A percentile compares a stretch with the other conserved stretches of the same genome.
These are phyloP conservation scores for Protomyces lactucae-debilis DNA, from an alignment of 1,139 yeast genomes.

Conservation along the genomic window DNA sequence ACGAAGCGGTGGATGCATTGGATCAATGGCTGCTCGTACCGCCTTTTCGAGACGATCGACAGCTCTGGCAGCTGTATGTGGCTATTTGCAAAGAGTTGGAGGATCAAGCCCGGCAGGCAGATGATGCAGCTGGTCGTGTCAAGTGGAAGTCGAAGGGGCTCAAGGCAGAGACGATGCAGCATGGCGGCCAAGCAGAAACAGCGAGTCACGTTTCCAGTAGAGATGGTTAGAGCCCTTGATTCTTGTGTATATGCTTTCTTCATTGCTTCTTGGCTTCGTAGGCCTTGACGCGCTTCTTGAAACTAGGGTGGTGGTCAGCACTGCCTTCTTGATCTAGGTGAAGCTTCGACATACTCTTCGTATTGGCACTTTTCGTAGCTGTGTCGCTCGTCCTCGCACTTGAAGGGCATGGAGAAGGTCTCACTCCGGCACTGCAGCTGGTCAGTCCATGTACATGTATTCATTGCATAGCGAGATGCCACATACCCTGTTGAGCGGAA, in stretches of 20 bases:
- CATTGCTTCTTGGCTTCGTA: constrained; percentile 16
- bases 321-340: not conserved
- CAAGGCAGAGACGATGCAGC: constrained; percentile 3
- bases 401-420: constrained; percentile 57
- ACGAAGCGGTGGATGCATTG: constrained; percentile 11
- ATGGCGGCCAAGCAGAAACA: not conserved
- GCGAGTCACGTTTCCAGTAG: not conserved
- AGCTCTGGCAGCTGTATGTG: constrained; percentile 6
- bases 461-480: not conserved
- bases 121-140: not conserved
- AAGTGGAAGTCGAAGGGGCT: not conserved
- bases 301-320: constrained; percentile 1
- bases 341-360: constrained; percentile 6
- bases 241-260: not conserved
- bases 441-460: not conserved
- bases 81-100: not conserved
- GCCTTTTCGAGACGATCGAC: constrained; percentile 11
- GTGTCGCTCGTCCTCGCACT: constrained; percentile 44
- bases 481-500: constrained; percentile 50
- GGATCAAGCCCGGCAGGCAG: not conserved
- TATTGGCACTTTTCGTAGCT: constrained; percentile 27
- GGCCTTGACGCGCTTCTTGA: constrained; percentile 25
- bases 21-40: constrained; percentile 20
- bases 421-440: constrained; percentile 48
- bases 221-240: not conserved